These are phyloP conservation scores for Colletotrichum graminicola DNA, from an alignment of 2,329 filamentous ascomycete genomes.

Conservation along the genomic window DNA sequence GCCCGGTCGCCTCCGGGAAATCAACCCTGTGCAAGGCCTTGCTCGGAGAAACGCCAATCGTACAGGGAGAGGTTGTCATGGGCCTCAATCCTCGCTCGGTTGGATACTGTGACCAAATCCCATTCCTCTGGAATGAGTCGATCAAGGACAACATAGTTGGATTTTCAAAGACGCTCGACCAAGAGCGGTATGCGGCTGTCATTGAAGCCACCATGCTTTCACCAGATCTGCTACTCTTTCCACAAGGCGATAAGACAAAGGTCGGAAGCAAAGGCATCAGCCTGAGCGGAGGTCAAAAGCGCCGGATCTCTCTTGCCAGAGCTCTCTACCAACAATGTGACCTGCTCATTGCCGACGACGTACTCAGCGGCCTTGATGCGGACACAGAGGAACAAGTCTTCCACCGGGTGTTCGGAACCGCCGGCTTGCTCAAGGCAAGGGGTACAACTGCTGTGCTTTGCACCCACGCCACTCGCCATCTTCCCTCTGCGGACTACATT, in stretches of 20 bases:
- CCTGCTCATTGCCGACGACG: slow-evolving; percentile 51
- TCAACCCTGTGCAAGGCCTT: too few relatives aligned
- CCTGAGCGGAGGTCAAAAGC: slow-evolving; percentile 56
- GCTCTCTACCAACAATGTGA: slow-evolving; percentile 49
- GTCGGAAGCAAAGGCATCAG: slow-evolving; percentile 57
- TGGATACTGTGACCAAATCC: slow-evolving; percentile 49
- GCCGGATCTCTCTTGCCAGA: slow-evolving; percentile 45
- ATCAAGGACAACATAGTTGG: slow-evolving; percentile 55
- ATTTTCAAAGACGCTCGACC: slow-evolving; percentile 47
- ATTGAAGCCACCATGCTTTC: slow-evolving; percentile 52
- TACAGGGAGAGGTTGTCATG: too few relatives aligned
- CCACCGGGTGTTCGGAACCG: slow-evolving; percentile 46
- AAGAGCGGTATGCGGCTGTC: slow-evolving; percentile 50
- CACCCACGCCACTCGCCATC: too few relatives aligned
- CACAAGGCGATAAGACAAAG: slow-evolving; percentile 51
- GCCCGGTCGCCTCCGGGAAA: too few relatives aligned
- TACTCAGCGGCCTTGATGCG: slow-evolving; percentile 52
- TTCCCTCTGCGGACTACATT: slow-evolving; percentile 44
- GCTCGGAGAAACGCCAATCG: too few relatives aligned
- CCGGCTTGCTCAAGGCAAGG: slow-evolving; percentile 13
- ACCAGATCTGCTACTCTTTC: slow-evolving; percentile 48
- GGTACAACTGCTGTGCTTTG: too few relatives aligned
- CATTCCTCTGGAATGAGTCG: slow-evolving; percentile 50
- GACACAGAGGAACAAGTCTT: slow-evolving; percentile 51
- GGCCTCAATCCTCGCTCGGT: too few relatives aligned